Percentiles rank a stretch among this genome's conserved stretches.
These are phyloP conservation scores for Colletotrichum salicis DNA, from an alignment of 2,329 filamentous ascomycete genomes.

Conservation along the genomic window DNA sequence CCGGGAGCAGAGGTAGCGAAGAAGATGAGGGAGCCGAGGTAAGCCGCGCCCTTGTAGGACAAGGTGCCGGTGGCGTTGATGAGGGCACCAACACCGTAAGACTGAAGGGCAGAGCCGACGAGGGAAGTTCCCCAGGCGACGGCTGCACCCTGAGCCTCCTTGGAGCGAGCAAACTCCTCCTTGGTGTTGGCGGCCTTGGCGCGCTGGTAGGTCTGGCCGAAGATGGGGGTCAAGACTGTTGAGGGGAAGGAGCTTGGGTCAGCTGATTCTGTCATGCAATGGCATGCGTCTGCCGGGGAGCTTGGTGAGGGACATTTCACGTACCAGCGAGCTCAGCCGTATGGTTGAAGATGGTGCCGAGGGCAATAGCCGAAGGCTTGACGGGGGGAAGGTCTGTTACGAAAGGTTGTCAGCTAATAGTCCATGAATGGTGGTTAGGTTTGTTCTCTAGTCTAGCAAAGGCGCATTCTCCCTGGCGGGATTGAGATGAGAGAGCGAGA, in stretches of 20 bases:
- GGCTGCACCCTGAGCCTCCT: slow-evolving; percentile 89
- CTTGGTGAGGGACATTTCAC: slow-evolving; percentile 29
- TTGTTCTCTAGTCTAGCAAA: neutral
- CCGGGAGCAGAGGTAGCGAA: slow-evolving; percentile 87
- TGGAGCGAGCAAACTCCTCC: slow-evolving; percentile 95
- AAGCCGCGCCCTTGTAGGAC: slow-evolving; percentile 96
- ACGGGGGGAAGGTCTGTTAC: slow-evolving; percentile 74
- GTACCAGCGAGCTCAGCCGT: slow-evolving; percentile 79
- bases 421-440: neutral
- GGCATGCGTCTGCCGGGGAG: neutral
- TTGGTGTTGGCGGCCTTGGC: slow-evolving; percentile 92
- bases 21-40: slow-evolving; percentile 92
- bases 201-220: slow-evolving; percentile 93
- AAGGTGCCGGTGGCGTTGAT: slow-evolving; percentile 96
- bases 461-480: neutral
- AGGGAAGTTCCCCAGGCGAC: slow-evolving; percentile 92
- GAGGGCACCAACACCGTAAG: slow-evolving; percentile 88
- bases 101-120: slow-evolving; percentile 87
- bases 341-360: slow-evolving; percentile 97
- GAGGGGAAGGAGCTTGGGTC: neutral
- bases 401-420: neutral
- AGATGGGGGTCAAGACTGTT: slow-evolving; percentile 82
- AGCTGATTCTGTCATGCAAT: slow-evolving; percentile 7
- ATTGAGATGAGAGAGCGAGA: no score
- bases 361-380: slow-evolving; percentile 97